Percentiles rank a stretch among this genome's conserved stretches.
phyloP scores from a whole-genome alignment of 495 filamentous ascomycete genomes.

The Hamigera avellanea region DNA sequence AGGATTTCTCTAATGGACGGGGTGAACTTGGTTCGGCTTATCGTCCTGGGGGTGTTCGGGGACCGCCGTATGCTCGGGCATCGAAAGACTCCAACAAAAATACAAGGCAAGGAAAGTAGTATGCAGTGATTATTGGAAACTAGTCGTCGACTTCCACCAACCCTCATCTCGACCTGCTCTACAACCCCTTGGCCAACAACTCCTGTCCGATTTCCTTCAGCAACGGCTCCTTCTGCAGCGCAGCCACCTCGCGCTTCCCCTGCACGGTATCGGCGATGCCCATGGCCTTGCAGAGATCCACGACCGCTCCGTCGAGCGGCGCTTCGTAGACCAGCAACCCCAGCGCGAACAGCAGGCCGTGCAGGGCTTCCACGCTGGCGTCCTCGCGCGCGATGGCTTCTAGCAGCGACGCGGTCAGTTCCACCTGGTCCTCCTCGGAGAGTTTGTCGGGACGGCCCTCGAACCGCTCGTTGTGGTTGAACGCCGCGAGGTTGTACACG shows the following conservation, averaged over 20 bases:
- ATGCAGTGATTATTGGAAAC: not conserved
- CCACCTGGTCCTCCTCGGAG: conserved; percentile 58
- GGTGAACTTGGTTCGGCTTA: conserved; percentile 5
- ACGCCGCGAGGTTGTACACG: conserved; percentile 68
- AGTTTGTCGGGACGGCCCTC: conserved; percentile 47
- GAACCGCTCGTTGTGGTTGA: conserved; percentile 54
- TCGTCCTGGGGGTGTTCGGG: not conserved
- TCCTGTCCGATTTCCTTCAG: conserved; percentile 46
- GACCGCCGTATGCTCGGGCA: too few relatives aligned
- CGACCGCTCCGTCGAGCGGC: conserved; percentile 54
- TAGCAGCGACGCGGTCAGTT: conserved; percentile 62
- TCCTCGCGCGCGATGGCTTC: conserved; percentile 63
- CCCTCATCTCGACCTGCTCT: not conserved
- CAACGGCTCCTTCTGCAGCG: conserved; percentile 43
- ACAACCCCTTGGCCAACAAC: conserved; percentile 31
- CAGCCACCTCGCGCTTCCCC: conserved; percentile 36
- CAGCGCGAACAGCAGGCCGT: conserved; percentile 59
- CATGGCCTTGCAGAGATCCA: conserved; percentile 62
- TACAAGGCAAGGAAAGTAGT: not conserved
- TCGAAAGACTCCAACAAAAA: too few relatives aligned
- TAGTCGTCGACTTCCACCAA: too few relatives aligned
- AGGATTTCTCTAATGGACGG: not conserved
- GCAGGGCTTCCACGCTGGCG: conserved; percentile 55
- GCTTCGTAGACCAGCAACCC: conserved; percentile 64
- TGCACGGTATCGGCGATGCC: conserved; percentile 48